A percentile compares a stretch with the other conserved stretches of the same genome.
Evolutionary conservation across 805 yeast genomes (phyloP).

Genomic region (Candida bentonensis): DNA sequence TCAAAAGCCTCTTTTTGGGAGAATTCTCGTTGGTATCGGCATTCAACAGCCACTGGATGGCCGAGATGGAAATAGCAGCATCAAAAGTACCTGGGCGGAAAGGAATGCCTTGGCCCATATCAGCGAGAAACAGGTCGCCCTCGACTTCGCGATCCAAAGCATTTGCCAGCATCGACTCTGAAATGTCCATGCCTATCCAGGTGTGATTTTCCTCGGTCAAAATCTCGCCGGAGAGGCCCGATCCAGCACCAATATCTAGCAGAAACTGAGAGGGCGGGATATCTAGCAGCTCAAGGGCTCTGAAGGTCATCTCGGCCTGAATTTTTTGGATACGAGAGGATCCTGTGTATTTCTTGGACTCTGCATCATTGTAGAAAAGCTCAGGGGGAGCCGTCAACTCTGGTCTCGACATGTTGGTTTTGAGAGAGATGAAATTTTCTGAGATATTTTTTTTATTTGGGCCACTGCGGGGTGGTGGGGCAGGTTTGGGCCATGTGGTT

Average conservation of each 20-base stretch:
- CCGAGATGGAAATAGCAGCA: conserved; percentile 89
- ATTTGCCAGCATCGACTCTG: conserved; percentile 91
- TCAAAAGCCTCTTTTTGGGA: conserved; percentile 65
- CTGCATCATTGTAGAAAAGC: conserved; percentile 81
- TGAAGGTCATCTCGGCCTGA: conserved; percentile 92
- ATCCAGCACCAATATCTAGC: conserved; percentile 93
- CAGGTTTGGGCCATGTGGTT: no score
- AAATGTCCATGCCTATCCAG: conserved; percentile 95
- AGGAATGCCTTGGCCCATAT: conserved; percentile 89
- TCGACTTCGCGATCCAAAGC: conserved; percentile 86
- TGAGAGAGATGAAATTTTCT: neutral
- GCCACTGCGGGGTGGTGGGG: neutral
- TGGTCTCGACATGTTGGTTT: conserved; percentile 69
- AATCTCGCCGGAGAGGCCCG: conserved; percentile 91
- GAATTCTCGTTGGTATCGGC: conserved; percentile 76
- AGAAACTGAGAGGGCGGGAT: conserved; percentile 53
- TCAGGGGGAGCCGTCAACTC: conserved; percentile 96
- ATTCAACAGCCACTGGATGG: conserved; percentile 95
- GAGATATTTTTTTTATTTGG: conserved; percentile 1
- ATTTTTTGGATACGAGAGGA: conserved; percentile 96
- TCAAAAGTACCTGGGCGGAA: conserved; percentile 94
- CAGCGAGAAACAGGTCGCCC: conserved; percentile 84
- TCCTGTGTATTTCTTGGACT: conserved; percentile 78
- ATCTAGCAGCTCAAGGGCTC: conserved; percentile 80
- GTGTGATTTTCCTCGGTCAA: conserved; percentile 83